Evolutionary conservation across 106 monocot species (phyloP), one percentile per base, ranked within the genome.

Genomic region (Dendrobium nobile): DNA sequence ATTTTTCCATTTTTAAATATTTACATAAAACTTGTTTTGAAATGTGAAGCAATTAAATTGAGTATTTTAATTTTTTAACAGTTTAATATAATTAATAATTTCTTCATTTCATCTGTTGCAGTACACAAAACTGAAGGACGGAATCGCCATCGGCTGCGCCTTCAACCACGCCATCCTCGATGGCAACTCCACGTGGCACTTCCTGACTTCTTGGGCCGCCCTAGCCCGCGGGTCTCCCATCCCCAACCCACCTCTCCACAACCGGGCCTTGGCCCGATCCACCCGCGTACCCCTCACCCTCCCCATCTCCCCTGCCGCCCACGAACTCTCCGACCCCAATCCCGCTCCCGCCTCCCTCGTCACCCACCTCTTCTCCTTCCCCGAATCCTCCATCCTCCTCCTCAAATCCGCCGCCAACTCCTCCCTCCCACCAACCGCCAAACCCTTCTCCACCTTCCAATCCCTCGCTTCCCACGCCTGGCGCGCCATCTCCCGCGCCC

Each of bases 111-210:
- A 51, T 15, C 13, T 1, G 10, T 15, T 3, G 51, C 79, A 97
- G 96, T 82, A 92, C 75, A 94, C 96, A 0, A 94, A 94, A 82
- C 86, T 97, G 7, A 90, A 88, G 78, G 92, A 97, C 55, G 96
- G 96, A 3, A 43, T 97, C 1, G 94, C 96, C 4, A 48, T 97
- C 15, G 96, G 96, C 41, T 89, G 90, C 78, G 94, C 94, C 22
- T 97, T 94, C 86, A 97, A 97, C 94, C 96, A 97, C 59, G 96
- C 96, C 43, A 84, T 97, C 67, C 87, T 97, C 2, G 96, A 97
- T 87, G 92, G 96, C 75, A 75, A 83, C 28, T 87, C 94, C 40
- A 97, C 96, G 0, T 94, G 94, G 96, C 94, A 97, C 77, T 97
- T 97, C 92, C 92, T 97, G 96, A 84, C 86, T 2, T 77, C 87